Percentiles rank a stretch among this genome's conserved stretches.
These are phyloP conservation scores for Cochlearia excelsa DNA, from an alignment of 345 rosid species.

Conservation along the genomic window DNA sequence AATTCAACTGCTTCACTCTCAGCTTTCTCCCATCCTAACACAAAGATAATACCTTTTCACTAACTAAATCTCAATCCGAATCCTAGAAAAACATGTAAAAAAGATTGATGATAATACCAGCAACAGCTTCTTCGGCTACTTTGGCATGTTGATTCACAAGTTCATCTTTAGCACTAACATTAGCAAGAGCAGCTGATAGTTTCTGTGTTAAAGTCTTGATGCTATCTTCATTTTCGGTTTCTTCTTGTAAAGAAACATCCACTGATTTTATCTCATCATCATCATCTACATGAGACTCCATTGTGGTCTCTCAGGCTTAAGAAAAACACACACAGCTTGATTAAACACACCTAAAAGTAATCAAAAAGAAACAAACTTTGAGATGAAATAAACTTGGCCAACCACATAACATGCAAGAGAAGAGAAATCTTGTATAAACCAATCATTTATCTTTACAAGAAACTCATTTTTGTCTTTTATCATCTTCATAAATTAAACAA, in stretches of 20 bases:
- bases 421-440: conserved; percentile 25
- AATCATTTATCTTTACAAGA: conserved; percentile 20
- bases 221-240: conserved; percentile 42
- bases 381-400: conserved; percentile 31
- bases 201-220: conserved; percentile 58
- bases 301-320: conserved; percentile 49
- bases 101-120: conserved; percentile 48
- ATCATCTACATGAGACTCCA: conserved; percentile 44
- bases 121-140: conserved; percentile 98
- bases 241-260: conserved; percentile 48
- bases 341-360: conserved; percentile 53
- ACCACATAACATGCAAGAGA: conserved; percentile 36
- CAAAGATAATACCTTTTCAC: conserved; percentile 16
- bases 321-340: conserved; percentile 63
- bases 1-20: conserved; percentile 61
- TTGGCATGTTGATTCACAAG: conserved; percentile 84
- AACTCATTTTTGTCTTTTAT: conserved; percentile 15
- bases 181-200: conserved; percentile 78
- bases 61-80: neutral
- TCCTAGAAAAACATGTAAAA: neutral
- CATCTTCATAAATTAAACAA: conserved; percentile 5
- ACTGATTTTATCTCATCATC: conserved; percentile 45
- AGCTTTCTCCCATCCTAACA: conserved; percentile 89
- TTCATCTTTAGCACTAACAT: conserved; percentile 82
- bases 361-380: conserved; percentile 17